phyloP scores from a whole-genome alignment of 1,284 basidiomycete species.

The Melanopsichium pennsylvanicum region DNA sequence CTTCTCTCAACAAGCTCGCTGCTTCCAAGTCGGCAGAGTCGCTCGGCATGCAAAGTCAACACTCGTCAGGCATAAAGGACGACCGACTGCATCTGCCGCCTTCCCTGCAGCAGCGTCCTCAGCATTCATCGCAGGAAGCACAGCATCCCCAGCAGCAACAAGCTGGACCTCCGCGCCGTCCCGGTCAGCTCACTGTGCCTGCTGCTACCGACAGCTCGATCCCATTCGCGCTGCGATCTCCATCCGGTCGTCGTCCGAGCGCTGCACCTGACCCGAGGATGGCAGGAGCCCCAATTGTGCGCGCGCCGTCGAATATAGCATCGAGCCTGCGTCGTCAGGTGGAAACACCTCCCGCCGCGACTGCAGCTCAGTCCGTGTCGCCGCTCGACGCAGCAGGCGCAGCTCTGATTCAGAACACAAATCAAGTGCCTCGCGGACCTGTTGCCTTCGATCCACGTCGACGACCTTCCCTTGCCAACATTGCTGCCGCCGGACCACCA shows the following conservation, averaged over 20 bases:
- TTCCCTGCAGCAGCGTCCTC: constrained; percentile 24
- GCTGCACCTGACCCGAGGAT: constrained; percentile 50
- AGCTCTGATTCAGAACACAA: not conserved
- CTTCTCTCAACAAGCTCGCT: constrained; percentile 33
- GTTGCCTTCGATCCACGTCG: constrained; percentile 39
- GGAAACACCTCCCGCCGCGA: constrained; percentile 32
- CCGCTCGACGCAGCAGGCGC: constrained; percentile 33
- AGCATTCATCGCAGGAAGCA: not conserved
- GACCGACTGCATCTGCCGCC: constrained; percentile 23
- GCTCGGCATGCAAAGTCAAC: constrained; percentile 25
- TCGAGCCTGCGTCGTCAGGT: constrained; percentile 56
- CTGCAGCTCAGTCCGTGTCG: constrained; percentile 6
- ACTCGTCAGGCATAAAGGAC: constrained; percentile 18
- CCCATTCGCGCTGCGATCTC: constrained; percentile 40
- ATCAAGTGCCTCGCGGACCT: constrained; percentile 19
- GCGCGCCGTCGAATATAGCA: constrained; percentile 34
- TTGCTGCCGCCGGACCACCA: constrained; percentile 1
- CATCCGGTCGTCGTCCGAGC: constrained; percentile 50
- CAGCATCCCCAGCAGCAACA: constrained; percentile 3
- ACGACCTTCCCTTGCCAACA: constrained; percentile 22
- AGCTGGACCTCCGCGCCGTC: constrained; percentile 11
- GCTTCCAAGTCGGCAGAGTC: constrained; percentile 39
- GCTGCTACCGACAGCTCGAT: constrained; percentile 29
- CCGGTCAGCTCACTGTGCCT: constrained; percentile 29
- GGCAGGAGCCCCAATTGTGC: constrained; percentile 11